phyloP scores from a whole-genome alignment of 306 rosid genomes.

The Dryas drummondii region DNA sequence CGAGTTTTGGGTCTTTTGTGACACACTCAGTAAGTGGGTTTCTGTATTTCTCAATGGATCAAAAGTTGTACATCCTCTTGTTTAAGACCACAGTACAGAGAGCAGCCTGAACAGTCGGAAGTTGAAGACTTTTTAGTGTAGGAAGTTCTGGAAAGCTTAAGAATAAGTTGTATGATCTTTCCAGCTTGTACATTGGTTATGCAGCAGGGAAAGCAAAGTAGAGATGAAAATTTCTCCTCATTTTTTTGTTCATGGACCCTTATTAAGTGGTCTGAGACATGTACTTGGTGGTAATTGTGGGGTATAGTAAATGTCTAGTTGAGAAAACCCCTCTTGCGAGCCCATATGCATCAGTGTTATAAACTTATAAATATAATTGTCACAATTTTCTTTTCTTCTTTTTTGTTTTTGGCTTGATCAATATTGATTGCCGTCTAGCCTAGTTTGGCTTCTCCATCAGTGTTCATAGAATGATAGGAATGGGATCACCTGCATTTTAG shows the following conservation, averaged over 20 bases:
- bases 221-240: not conserved
- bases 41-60: slow-evolving; percentile 90
- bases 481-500: not conserved
- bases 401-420: not conserved
- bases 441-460: not conserved
- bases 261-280: not conserved
- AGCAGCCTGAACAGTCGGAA: slow-evolving; percentile 50
- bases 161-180: slow-evolving; percentile 8
- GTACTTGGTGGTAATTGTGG: slow-evolving; percentile 1
- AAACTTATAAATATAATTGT: not conserved
- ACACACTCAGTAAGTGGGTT: slow-evolving; percentile 94
- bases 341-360: slow-evolving; percentile 5
- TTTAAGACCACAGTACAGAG: slow-evolving; percentile 91
- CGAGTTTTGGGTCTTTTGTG: slow-evolving; percentile 94
- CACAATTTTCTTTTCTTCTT: not conserved
- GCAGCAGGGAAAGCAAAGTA: slow-evolving; percentile 1
- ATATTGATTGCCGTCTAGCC: not conserved
- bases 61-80: slow-evolving; percentile 79
- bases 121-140: slow-evolving; percentile 21
- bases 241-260: not conserved
- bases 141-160: slow-evolving; percentile 19
- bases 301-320: slow-evolving; percentile 3
- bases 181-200: slow-evolving; percentile 16
- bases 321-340: not conserved
- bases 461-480: slow-evolving; percentile 7